Base-by-base conservation (phyloP, 176 grass and related monocot genomes). In the Phyllostachys edulis region DNA sequence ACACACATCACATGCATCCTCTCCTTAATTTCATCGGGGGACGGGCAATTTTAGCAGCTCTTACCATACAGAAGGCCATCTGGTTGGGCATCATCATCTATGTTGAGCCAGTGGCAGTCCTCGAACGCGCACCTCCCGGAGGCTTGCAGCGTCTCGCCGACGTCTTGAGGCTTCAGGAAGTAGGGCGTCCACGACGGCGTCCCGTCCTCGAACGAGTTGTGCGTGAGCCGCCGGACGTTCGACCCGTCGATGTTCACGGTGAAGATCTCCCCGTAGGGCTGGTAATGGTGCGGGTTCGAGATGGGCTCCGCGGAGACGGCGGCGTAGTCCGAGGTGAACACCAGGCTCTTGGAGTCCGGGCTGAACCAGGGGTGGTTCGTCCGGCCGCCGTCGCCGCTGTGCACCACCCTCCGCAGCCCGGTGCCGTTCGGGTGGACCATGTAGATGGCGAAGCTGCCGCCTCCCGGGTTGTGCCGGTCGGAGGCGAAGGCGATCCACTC, bases 401-500 rank as follows among this genome's bases (percentile, higher is more conserved):
- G 93, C 90, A 92, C 93, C 32, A 89, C 72, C 68, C 80, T 78
- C 63, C 93, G 87, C 65, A 95, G 59, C 36, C 89, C 93, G 32
- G 91, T 95, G 81, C 96, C 91, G 60, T 98, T 88, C 0, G 96
- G 96, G 82, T 92, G 96, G 29, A 98, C 45, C 87, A 92, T 87
- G 85, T 95, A 88, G 87, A 98, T 92, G 54, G 87, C 85, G 38
- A 95, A 98, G 85, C 91, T 85, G 64, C 93, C 96, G 17, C 72
- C 68, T 11, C 96, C 91, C 0, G 96, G 96, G 52, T 85, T 61
- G 63, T 98, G 82, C 76, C 93, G 85, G 76, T 95, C 89, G 29
- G 93, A 98, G 14, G 96, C 84, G 54, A 95, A 98, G 68, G 96
- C 93, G 60, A 98, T 98, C 96, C 96, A 98, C 67, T 98, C 93